A percentile compares a stretch with the other conserved stretches of the same genome.
phyloP scores from a whole-genome alignment of 2,329 filamentous ascomycete genomes.

The Ustilaginoidea virens region DNA sequence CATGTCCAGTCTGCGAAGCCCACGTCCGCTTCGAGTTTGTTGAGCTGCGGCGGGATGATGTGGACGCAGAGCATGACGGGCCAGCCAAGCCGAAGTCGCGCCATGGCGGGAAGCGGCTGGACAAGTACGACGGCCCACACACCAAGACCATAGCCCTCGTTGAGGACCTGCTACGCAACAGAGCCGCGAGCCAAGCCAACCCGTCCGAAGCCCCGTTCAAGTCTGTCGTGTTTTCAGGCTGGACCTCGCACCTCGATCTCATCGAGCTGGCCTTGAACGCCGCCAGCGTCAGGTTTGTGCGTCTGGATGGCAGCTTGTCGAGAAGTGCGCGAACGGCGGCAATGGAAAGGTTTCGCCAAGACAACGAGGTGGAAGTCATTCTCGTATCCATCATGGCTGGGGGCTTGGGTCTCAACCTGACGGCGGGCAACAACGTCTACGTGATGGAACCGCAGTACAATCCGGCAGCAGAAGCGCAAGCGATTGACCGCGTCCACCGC shows the following conservation, averaged over 20 bases:
- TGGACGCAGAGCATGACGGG: slow-evolving; percentile 40
- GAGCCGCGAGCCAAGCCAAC: slow-evolving; percentile 42
- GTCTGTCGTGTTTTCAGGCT: slow-evolving; percentile 89
- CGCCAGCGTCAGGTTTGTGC: slow-evolving; percentile 51
- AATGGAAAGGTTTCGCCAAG: slow-evolving; percentile 62
- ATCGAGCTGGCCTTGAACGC: slow-evolving; percentile 68
- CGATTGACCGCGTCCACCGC: slow-evolving; percentile 82
- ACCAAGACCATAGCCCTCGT: slow-evolving; percentile 82
- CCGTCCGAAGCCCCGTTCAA: slow-evolving; percentile 65
- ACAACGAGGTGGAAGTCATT: slow-evolving; percentile 59
- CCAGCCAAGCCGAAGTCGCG: slow-evolving; percentile 21
- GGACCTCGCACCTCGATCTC: slow-evolving; percentile 87
- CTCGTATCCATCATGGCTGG: slow-evolving; percentile 87
- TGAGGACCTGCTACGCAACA: slow-evolving; percentile 52
- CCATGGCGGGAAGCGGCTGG: slow-evolving; percentile 34
- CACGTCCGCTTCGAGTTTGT: slow-evolving; percentile 50
- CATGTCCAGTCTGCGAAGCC: slow-evolving; percentile 54
- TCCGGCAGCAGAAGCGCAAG: slow-evolving; percentile 85
- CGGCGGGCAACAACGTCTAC: slow-evolving; percentile 71
- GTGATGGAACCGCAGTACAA: slow-evolving; percentile 99
- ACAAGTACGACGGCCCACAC: slow-evolving; percentile 69
- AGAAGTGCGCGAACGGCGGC: slow-evolving; percentile 58
- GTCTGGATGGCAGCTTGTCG: slow-evolving; percentile 85
- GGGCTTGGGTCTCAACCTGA: slow-evolving; percentile 82
- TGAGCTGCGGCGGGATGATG: slow-evolving; percentile 48